These are phyloP conservation scores for Cruciata laevipes DNA, from an alignment of 257 asterid genomes.

Conservation along the genomic window DNA sequence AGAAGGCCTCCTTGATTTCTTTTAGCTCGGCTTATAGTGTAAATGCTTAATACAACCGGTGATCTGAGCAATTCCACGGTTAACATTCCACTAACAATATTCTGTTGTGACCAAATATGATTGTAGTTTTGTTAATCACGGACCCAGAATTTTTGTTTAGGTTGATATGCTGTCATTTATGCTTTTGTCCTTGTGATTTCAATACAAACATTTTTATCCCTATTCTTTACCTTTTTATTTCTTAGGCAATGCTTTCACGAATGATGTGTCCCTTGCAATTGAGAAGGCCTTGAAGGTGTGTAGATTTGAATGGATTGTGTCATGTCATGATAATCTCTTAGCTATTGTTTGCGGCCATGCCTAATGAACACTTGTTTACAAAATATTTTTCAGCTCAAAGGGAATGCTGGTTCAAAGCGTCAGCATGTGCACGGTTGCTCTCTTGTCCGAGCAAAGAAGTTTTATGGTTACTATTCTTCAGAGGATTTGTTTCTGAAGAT, in stretches of 20 bases:
- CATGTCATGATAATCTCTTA: background rate
- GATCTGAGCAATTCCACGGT: background rate
- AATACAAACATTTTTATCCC: conserved; percentile 14
- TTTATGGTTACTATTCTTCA: conserved; percentile 81
- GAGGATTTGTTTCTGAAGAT: conserved; percentile 92
- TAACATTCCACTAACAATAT: background rate
- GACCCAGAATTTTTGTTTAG: background rate
- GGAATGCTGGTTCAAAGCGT: conserved; percentile 69
- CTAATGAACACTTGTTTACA: conserved; percentile 10
- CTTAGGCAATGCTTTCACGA: conserved; percentile 47
- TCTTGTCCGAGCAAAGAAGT: conserved; percentile 76
- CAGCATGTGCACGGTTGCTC: conserved; percentile 88
- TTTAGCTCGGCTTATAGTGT: background rate
- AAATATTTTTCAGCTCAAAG: conserved; percentile 54
- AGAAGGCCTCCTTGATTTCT: conserved; percentile 1
- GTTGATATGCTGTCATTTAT: background rate
- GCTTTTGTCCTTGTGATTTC: background rate
- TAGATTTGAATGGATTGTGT: conserved; percentile 7
- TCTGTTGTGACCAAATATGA: background rate
- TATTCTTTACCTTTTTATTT: conserved; percentile 20
- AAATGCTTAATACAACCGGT: background rate
- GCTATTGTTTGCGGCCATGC: conserved; percentile 17
- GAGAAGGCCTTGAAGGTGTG: conserved; percentile 85
- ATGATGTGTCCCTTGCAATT: conserved; percentile 54
- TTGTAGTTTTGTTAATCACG: background rate